These are phyloP conservation scores for Penicillium taxi DNA, from an alignment of 495 filamentous ascomycete species.

Conservation along the genomic window DNA sequence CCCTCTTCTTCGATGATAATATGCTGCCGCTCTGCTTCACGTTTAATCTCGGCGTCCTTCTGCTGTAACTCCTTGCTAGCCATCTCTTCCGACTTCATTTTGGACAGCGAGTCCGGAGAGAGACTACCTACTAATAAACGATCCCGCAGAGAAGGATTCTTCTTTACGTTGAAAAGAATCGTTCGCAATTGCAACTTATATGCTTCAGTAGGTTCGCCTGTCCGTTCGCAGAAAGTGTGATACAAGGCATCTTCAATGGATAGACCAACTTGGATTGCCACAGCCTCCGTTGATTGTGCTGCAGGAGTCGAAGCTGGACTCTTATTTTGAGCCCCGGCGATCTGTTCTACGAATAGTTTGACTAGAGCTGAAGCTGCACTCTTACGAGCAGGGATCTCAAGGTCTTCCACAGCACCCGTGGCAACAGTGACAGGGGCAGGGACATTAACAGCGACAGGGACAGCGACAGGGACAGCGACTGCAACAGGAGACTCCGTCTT, in stretches of 20 bases:
- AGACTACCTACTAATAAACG: constrained; percentile 64
- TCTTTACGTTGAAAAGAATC: constrained; percentile 75
- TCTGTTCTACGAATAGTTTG: constrained; percentile 47
- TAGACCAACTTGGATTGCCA: constrained; percentile 52
- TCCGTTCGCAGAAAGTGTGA: constrained; percentile 43
- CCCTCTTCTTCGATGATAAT: constrained; percentile 75
- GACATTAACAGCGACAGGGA: too few relatives aligned
- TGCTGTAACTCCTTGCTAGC: constrained; percentile 82
- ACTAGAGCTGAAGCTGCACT: constrained; percentile 43
- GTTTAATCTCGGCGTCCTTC: constrained; percentile 62
- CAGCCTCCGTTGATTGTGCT: constrained; percentile 42
- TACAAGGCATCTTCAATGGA: constrained; percentile 69
- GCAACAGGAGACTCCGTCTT: constrained; percentile 30
- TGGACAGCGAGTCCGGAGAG: constrained; percentile 61
- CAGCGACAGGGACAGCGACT: too few relatives aligned
- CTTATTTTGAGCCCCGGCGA: constrained; percentile 42
- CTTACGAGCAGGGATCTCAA: constrained; percentile 41
- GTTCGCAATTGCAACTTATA: constrained; percentile 55
- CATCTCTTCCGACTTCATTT: constrained; percentile 83
- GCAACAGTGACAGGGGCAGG: too few relatives aligned
- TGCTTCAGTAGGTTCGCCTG: constrained; percentile 42
- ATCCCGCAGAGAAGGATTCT: constrained; percentile 69
- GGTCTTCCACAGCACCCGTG: constrained; percentile 29
- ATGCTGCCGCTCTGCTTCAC: constrained; percentile 79
- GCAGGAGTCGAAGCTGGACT: constrained; percentile 45